Evolutionary conservation across 805 yeast genomes (phyloP), one percentile per base, ranked within the genome.

Genomic region (Candida piceae): DNA sequence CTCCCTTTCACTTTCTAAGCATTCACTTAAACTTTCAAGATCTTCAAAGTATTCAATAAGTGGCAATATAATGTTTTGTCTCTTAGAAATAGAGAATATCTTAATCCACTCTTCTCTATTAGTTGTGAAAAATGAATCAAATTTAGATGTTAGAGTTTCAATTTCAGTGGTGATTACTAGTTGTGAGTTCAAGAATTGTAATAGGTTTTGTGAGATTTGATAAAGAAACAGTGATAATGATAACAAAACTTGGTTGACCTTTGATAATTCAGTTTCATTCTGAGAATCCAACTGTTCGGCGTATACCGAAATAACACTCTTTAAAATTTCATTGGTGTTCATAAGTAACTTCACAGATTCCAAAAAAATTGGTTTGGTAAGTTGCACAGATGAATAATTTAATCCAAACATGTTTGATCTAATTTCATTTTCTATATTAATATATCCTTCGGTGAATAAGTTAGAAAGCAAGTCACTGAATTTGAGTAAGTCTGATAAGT

Each of bases 41-140:
- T 88, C 95, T 13, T 63, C 56, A 57, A 79, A 83, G 18, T 68
- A 63, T 44, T 84, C 94, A 0, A 87, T 75, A 20, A 87, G 67
- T 7, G 62, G 60, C 16, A 83, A 54, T 0, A 89, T 84, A 18
- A 75, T 76, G 7, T 66, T 62, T 26, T 69, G 66, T 32, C 73
- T 63, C 7, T 71, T 70, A 37, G 73, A 55, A n/a, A 65, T 52
- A 10, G 80, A 68, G 39, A 86, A 58, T 3, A 71, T 64, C 16
- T 66, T 62, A 10, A 82, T 74, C 96, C 96, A 88, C 10, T 49
- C 42, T 24, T 47, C 42, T 35, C 58, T 48, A 29, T 56, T 55
- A 2, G 36, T 23, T 5, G 23, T n/a, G 18, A 54, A 39, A 6
- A 55, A 42, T 1, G 34, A n/a, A 7, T 17, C 7, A 27, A 43